Base-by-base conservation (phyloP, 768 basidiomycete species). In the Kwoniella heveanensis region DNA sequence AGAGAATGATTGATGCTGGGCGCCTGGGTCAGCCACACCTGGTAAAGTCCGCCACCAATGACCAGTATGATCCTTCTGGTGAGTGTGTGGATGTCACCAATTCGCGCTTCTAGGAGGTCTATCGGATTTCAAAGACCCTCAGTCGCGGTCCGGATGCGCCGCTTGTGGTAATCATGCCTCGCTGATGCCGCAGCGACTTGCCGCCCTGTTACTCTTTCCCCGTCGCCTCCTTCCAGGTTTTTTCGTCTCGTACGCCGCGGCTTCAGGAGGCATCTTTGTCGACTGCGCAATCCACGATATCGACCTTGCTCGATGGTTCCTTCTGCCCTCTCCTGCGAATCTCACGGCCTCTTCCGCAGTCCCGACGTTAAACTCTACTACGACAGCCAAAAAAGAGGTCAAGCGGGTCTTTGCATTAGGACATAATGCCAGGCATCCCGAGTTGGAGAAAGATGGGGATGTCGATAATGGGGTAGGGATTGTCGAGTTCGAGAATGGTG, bases 201-300 rank as follows among this genome's bases (percentile, higher is more conserved):
- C n/a, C n/a, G n/a, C n/a, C n/a, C n/a, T n/a, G n/a, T n/a, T n/a
- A n/a, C n/a, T n/a, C n/a, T n/a, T n/a, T n/a, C n/a, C n/a, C n/a
- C 19, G 27, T 19, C 2, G 27, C 25, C 25, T 24, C 7, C 21
- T 1, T 46, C n/a, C 22, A 58, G 65, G 70, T 27, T 71, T 68
- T 61, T 71, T 71, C 52, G 60, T 71, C 21, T 25, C 50, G 8
- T 71, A 61, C 44, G 59, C 69, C 5, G 51, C 59, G 13, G 59
- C 62, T 5, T 68, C 66, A 4, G 70, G 70, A 4, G 70, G 70
- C 0, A 64, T 71, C 25, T 59, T 65, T 22, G 57, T 64, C 13
- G 70, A 71, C 51, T 61, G 58, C 22, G 70, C 63, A 4, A 62
- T 71, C 19, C 70, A 71, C 60, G 71, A 72, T 44, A 66, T 69